These are phyloP conservation scores for Calonectria hongkongensis DNA, from an alignment of 2,329 filamentous ascomycete species.

Conservation along the genomic window DNA sequence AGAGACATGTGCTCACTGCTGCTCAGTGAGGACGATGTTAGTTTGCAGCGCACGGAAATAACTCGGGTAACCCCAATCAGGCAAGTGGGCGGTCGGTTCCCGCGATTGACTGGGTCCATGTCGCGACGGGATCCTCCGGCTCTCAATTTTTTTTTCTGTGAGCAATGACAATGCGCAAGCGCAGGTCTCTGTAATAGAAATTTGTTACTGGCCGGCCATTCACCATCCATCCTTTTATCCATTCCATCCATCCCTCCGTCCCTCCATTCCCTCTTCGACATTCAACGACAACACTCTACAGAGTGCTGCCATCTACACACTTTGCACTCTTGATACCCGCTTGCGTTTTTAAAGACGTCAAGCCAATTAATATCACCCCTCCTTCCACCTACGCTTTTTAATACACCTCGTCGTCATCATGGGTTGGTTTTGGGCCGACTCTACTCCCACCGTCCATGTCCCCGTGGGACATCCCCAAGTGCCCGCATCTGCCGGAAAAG, in stretches of 20 bases:
- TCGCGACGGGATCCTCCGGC: slow-evolving; percentile 40
- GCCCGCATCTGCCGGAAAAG: slow-evolving; percentile 51
- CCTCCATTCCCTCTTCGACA: slow-evolving; percentile 5
- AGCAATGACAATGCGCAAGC: slow-evolving; percentile 30
- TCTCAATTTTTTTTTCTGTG: slow-evolving; percentile 28
- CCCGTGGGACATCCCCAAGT: slow-evolving; percentile 59
- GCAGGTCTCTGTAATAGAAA: slow-evolving; percentile 32
- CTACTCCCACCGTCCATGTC: slow-evolving; percentile 59
- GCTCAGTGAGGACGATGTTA: neutral
- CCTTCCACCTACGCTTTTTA: neutral
- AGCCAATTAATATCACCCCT: slow-evolving; percentile 4
- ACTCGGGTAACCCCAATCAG: slow-evolving; percentile 32
- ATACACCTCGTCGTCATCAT: slow-evolving; percentile 59
- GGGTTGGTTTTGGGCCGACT: slow-evolving; percentile 80
- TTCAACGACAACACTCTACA: slow-evolving; percentile 1
- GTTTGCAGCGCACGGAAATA: slow-evolving; percentile 32
- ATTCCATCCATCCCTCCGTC: slow-evolving; percentile 13
- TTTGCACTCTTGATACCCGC: slow-evolving; percentile 6
- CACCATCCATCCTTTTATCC: slow-evolving; percentile 34
- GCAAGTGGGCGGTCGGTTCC: slow-evolving; percentile 25
- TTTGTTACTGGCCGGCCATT: slow-evolving; percentile 29
- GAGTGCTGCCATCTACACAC: neutral
- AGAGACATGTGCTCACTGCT: slow-evolving; percentile 18
- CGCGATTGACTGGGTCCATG: slow-evolving; percentile 34
- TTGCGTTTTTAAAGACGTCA: neutral